Percentiles rank a stretch among this genome's conserved stretches.
Conservation (phyloP, 1,284 basidiomycete genomes). For the Apiotrichum sp. region DNA sequence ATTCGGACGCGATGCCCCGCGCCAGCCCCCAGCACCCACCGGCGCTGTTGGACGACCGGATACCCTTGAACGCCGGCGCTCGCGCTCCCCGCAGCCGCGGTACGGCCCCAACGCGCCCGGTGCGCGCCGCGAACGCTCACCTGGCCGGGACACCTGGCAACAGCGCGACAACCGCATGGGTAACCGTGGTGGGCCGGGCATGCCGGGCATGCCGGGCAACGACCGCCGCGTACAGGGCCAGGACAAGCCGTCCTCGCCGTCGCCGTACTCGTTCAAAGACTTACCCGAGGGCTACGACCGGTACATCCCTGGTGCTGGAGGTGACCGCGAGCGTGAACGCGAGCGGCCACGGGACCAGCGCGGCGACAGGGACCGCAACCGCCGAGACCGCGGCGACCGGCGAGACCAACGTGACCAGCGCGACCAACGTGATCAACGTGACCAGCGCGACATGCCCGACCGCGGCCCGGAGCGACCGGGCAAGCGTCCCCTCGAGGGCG, state of each 20-base stretch:
- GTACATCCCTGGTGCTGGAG: not conserved
- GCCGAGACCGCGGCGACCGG: no score
- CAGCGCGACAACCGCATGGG: no score
- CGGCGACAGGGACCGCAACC: not conserved
- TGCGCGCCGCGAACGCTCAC: not conserved
- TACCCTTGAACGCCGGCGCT: not conserved
- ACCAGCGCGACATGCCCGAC: no score
- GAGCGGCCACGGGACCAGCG: not conserved
- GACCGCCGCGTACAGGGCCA: no score
- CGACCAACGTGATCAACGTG: no score
- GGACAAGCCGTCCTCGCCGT: not conserved
- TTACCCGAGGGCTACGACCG: not conserved
- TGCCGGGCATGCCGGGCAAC: no score
- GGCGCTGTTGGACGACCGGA: no score
- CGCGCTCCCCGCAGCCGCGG: not conserved
- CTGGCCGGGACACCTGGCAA: not conserved
- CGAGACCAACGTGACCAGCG: not conserved
- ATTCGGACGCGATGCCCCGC: not conserved
- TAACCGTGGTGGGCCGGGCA: no score
- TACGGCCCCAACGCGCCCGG: constrained; percentile 3
- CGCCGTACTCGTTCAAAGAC: not conserved
- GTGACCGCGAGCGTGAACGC: not conserved
- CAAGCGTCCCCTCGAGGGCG: constrained; percentile 1
- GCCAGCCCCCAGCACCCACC: not conserved
- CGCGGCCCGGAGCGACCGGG: not conserved